Evolutionary conservation across 2,329 filamentous ascomycete species (phyloP).

Genomic region (Sporothrix luriei): DNA sequence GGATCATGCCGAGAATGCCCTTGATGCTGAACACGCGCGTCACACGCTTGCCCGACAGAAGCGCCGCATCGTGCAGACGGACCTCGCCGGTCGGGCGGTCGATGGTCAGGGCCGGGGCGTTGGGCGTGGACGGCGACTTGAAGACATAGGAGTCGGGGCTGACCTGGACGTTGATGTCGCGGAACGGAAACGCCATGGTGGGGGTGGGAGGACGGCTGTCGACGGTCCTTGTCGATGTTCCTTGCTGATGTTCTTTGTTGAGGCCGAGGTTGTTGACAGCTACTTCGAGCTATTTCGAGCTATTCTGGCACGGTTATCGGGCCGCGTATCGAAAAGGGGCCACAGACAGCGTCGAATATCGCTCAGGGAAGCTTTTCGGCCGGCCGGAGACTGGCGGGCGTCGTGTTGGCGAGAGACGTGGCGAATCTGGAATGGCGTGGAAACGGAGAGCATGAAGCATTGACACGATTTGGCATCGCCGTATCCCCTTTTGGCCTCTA

Average conservation of each 20-base stretch:
- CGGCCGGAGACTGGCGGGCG: not conserved
- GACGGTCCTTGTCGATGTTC: too few relatives aligned
- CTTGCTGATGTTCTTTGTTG: not conserved
- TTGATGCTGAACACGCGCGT: slow-evolving; percentile 84
- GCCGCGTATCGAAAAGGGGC: not conserved
- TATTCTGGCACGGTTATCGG: not conserved
- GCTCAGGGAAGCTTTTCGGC: not conserved
- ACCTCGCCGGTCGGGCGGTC: slow-evolving; percentile 92
- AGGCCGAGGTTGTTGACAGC: not conserved
- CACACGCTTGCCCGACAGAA: slow-evolving; percentile 72
- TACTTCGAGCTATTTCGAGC: not conserved
- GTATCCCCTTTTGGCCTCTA: slow-evolving; percentile 16
- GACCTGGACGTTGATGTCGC: slow-evolving; percentile 96
- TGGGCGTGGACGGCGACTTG: slow-evolving; percentile 89
- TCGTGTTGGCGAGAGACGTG: slow-evolving; percentile 14
- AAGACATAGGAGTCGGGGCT: slow-evolving; percentile 93
- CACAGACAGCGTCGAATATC: not conserved
- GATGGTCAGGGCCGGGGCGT: slow-evolving; percentile 82
- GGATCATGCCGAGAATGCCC: slow-evolving; percentile 91
- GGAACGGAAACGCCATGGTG: slow-evolving; percentile 66
- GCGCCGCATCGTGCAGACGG: slow-evolving; percentile 76
- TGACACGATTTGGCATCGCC: slow-evolving; percentile 14
- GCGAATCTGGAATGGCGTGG: not conserved
- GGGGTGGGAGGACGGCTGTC: not conserved
- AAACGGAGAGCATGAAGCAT: not conserved